These are phyloP conservation scores for Cyberlindnera meyerae DNA, from an alignment of 805 yeast genomes.

Conservation along the genomic window DNA sequence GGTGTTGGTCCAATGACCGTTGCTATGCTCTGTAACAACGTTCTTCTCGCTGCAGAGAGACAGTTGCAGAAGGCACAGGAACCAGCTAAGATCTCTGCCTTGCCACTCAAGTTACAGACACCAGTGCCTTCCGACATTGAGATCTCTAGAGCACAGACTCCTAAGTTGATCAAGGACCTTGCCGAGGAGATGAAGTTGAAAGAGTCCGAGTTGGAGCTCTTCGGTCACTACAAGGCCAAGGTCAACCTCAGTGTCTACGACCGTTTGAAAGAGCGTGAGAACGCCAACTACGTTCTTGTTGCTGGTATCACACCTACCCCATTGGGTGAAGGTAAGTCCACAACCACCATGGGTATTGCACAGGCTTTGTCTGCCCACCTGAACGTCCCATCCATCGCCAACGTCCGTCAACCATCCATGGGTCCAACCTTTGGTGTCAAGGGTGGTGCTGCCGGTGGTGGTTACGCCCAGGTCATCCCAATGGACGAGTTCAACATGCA, in stretches of 20 bases:
- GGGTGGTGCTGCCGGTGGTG: conserved; percentile 93
- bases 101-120: conserved; percentile 46
- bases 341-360: conserved; percentile 78
- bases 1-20: conserved; percentile 94
- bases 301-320: conserved; percentile 88
- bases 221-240: conserved; percentile 74
- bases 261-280: conserved; percentile 51
- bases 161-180: conserved; percentile 62
- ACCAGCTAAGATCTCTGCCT: conserved; percentile 38
- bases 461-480: conserved; percentile 81
- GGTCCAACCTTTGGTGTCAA: conserved; percentile 86
- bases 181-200: conserved; percentile 67
- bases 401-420: conserved; percentile 84
- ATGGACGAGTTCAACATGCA: conserved; percentile 89
- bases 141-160: conserved; percentile 70
- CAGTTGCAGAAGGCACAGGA: conserved; percentile 26
- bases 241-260: conserved; percentile 60
- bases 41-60: conserved; percentile 60
- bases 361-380: conserved; percentile 79
- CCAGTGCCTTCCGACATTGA: conserved; percentile 83
- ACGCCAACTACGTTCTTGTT: conserved; percentile 71
- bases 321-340: conserved; percentile 80
- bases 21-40: conserved; percentile 73
- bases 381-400: conserved; percentile 65
- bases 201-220: conserved; percentile 66